These are phyloP conservation scores for Lagerstroemia speciosa DNA, from an alignment of 345 rosid species.

Conservation along the genomic window DNA sequence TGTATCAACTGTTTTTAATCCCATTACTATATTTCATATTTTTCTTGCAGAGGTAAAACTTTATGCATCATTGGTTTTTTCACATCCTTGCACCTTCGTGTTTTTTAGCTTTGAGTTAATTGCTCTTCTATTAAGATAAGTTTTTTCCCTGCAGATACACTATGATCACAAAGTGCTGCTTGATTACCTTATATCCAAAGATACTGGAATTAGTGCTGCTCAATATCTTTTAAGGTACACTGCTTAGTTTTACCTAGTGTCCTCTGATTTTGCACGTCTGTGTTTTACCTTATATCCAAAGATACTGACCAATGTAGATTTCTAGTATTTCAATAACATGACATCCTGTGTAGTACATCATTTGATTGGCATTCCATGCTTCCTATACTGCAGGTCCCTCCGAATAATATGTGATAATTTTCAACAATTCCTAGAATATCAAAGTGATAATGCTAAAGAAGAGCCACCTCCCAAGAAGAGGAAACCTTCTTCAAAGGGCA, in stretches of 20 bases:
- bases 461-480: slow-evolving; percentile 41
- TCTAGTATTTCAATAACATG: background rate
- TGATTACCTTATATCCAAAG: slow-evolving; percentile 85
- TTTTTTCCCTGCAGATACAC: slow-evolving; percentile 38
- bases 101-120: background rate
- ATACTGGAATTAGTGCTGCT: slow-evolving; percentile 58
- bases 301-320: background rate
- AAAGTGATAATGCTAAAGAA: slow-evolving; percentile 19
- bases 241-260: slow-evolving; percentile 4
- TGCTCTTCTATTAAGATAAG: background rate
- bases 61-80: background rate
- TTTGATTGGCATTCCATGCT: background rate
- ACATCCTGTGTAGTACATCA: background rate
- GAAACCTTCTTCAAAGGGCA: slow-evolving; percentile 22
- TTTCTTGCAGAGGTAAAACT: slow-evolving; percentile 61
- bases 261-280: too few species aligned
- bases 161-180: slow-evolving; percentile 92
- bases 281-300: background rate
- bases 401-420: slow-evolving; percentile 48
- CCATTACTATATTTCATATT: slow-evolving; percentile 56
- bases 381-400: slow-evolving; percentile 36
- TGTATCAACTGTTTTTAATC: slow-evolving; percentile 46
- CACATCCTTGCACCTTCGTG: too few species aligned
- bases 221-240: slow-evolving; percentile 82
- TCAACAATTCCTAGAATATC: slow-evolving; percentile 41